phyloP scores from a whole-genome alignment of 352 stramenopile species.

The Globisporangium nagaii region DNA sequence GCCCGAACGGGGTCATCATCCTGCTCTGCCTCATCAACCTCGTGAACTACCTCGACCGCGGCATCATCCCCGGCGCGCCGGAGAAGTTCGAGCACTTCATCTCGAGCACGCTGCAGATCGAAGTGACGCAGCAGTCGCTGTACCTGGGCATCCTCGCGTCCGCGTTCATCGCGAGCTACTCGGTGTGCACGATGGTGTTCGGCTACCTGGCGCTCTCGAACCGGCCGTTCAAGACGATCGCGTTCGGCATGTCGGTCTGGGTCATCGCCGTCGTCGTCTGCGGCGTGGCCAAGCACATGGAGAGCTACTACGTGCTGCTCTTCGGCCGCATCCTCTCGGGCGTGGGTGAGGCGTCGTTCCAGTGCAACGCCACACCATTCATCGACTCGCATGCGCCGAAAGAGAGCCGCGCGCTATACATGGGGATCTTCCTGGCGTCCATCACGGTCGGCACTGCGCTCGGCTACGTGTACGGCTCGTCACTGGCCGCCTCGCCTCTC shows the following conservation, averaged over 20 bases:
- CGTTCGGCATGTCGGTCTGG: slow-evolving; percentile 87
- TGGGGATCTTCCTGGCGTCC: slow-evolving; percentile 91
- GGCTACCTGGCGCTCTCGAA: slow-evolving; percentile 86
- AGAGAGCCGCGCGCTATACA: slow-evolving; percentile 72
- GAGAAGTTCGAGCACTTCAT: slow-evolving; percentile 93
- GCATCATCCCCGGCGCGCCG: slow-evolving; percentile 92
- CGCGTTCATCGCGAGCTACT: slow-evolving; percentile 94
- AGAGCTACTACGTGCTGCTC: slow-evolving; percentile 82
- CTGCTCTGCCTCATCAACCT: slow-evolving; percentile 89
- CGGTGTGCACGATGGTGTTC: slow-evolving; percentile 87
- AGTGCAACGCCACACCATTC: slow-evolving; percentile 46
- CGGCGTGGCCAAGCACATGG: slow-evolving; percentile 59
- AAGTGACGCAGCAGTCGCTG: slow-evolving; percentile 54
- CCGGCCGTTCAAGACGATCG: slow-evolving; percentile 89
- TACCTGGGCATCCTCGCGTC: slow-evolving; percentile 88
- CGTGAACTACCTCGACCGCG: slow-evolving; percentile 93
- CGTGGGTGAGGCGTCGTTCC: neutral
- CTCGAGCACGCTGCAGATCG: slow-evolving; percentile 57
- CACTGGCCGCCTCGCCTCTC: slow-evolving; percentile 45
- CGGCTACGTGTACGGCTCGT: slow-evolving; percentile 88
- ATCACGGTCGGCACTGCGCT: slow-evolving; percentile 89
- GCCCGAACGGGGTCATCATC: slow-evolving; percentile 65
- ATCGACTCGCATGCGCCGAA: slow-evolving; percentile 87
- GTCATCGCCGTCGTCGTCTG: slow-evolving; percentile 83
- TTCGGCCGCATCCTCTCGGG: slow-evolving; percentile 30